A percentile compares a stretch with the other conserved stretches of the same genome.
phyloP scores from a whole-genome alignment of 225 moss, liverwort and hornwort species.

The Thuidium tamariscinum region DNA sequence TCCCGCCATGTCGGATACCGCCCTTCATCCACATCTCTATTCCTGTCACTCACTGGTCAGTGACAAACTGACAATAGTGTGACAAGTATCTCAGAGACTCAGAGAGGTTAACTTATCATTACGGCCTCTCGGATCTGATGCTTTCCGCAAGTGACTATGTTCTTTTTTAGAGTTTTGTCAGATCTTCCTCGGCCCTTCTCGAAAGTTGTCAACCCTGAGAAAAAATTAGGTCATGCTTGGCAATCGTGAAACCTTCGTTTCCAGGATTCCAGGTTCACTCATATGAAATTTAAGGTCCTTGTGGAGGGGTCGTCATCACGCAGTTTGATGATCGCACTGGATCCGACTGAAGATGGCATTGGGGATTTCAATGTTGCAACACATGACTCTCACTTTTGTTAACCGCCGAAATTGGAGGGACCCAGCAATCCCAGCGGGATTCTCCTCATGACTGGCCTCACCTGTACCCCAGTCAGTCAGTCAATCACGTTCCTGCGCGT shows the following conservation, averaged over 20 bases:
- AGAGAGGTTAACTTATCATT: not conserved
- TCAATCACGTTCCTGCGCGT: not conserved
- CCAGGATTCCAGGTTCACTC: not conserved
- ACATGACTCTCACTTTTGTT: not conserved
- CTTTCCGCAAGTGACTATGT: not conserved
- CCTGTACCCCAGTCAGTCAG: not conserved
- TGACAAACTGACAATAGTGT: not conserved
- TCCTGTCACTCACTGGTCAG: not conserved
- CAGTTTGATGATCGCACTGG: not conserved
- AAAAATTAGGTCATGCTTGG: not conserved
- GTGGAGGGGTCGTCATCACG: not conserved
- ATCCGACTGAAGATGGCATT: not conserved
- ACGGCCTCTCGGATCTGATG: not conserved
- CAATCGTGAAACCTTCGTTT: not conserved
- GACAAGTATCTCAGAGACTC: not conserved
- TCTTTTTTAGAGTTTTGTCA: not conserved
- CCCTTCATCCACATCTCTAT: conserved; percentile 17
- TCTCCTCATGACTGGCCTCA: not conserved
- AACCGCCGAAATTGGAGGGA: conserved; percentile 5
- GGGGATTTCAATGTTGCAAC: not conserved
- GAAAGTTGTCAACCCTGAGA: not conserved
- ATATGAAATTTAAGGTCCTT: not conserved
- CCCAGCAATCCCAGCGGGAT: not conserved
- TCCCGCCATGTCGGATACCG: not conserved
- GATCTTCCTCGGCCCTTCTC: not conserved